A percentile compares a stretch with the other conserved stretches of the same genome.
phyloP scores from a whole-genome alignment of 176 grass and related monocot genomes.

The Pharus latifolius region DNA sequence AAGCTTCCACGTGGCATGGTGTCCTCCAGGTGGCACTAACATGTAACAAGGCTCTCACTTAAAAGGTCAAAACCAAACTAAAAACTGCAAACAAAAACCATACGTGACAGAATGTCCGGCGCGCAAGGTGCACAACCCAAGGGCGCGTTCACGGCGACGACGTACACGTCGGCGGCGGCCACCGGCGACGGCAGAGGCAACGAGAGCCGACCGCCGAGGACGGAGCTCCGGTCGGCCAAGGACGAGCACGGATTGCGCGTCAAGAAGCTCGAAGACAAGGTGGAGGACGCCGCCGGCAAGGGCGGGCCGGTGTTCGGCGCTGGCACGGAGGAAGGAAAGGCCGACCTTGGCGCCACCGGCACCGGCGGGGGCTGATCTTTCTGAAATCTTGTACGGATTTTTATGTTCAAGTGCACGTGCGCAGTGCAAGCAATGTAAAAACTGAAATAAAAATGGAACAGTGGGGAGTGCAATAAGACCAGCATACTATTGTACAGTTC shows the following conservation, averaged over 20 bases:
- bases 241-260: conserved; percentile 37
- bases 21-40: too few relatives aligned
- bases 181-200: not conserved
- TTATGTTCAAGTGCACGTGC: too few relatives aligned
- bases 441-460: too few relatives aligned
- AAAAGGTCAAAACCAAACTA: too few relatives aligned
- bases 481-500: too few relatives aligned
- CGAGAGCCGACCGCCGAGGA: conserved; percentile 8
- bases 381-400: not conserved
- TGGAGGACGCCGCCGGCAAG: conserved; percentile 34
- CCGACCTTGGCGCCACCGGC: conserved; percentile 50
- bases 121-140: conserved; percentile 71
- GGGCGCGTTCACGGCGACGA: conserved; percentile 58
- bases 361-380: conserved; percentile 12
- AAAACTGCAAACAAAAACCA: too few relatives aligned
- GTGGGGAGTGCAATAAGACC: too few relatives aligned
- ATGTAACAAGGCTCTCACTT: too few relatives aligned
- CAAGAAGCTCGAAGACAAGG: conserved; percentile 47
- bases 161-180: conserved; percentile 27
- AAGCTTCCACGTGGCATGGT: too few relatives aligned
- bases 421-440: not conserved
- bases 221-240: conserved; percentile 19
- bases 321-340: conserved; percentile 37
- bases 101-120: conserved; percentile 67
- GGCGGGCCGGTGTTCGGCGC: conserved; percentile 67